Evolutionary conservation across 1,284 basidiomycete genomes (phyloP), one percentile per base, ranked within the genome.

Genomic region (Neolentinus lepideus): DNA sequence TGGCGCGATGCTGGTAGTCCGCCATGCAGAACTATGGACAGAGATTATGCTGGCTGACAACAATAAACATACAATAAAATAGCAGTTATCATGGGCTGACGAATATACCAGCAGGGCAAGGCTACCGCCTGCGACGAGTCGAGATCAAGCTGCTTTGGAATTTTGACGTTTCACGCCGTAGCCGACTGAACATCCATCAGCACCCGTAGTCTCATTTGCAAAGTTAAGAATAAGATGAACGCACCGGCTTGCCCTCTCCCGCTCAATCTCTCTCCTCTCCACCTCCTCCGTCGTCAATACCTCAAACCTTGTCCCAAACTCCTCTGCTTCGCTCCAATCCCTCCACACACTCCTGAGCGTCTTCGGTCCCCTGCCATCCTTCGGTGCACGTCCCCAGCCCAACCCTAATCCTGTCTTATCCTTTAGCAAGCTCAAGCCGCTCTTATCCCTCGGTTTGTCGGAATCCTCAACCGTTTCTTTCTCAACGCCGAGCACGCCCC

Each of bases 291-390:
- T 83, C 11, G 78, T 90, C 57, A 98, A 69, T 56, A 90, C 84
- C 67, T 98, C 87, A 66, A 98, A 85, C 51, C 87, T 76, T n/a
- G 96, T 98, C 58, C 84, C 83, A 70, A 92, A 98, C 69, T 95
- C 92, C 66, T 92, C 89, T 31, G 89, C 84, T 66, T 98, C 96
- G 53, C 80, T 80, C 92, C 93, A 98, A 67, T 98, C 96, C 52
- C 94, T 76, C 94, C 95, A 99, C 1, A 95, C 89, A 56, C 92
- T 91, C 66, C 83, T 84, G 50, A 98, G 71, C n/a, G 80, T 76
- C 66, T 90, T 89, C 1, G 93, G 90, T 0, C 93, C 91, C 31
- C 83, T 73, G 19, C 85, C 85, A 55, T 88, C 85, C 59, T 81
- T 79, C 21, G 84, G 81, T 38, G 84, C 78, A 22, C 84, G 74